These are phyloP conservation scores for Coemansia sp. DNA, from an alignment of 192 early-diverging fungal genomes.

Conservation along the genomic window DNA sequence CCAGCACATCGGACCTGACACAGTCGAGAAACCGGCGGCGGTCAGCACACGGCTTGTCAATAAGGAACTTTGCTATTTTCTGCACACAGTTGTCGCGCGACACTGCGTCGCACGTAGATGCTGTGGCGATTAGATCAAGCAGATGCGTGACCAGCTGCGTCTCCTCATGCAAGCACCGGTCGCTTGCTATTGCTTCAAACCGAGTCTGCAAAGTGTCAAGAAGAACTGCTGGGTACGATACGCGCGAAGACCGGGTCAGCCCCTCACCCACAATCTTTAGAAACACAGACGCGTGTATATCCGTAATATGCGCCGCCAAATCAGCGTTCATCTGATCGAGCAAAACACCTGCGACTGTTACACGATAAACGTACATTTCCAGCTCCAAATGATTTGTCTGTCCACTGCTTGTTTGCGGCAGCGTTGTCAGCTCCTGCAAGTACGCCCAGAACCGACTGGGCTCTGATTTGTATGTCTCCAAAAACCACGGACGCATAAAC, in stretches of 20 bases:
- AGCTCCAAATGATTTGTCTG: slow-evolving; percentile 18
- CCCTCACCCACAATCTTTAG: slow-evolving; percentile 14
- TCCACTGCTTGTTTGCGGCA: slow-evolving; percentile 2
- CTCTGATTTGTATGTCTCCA: slow-evolving; percentile 3
- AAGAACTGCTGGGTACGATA: slow-evolving; percentile 10
- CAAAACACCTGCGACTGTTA: slow-evolving; percentile 26
- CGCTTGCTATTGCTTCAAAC: slow-evolving; percentile 2
- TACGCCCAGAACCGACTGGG: slow-evolving; percentile 19
- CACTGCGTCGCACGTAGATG: slow-evolving; percentile 8
- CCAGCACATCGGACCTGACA: slow-evolving; percentile 20
- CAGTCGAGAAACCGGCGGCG: slow-evolving; percentile 12
- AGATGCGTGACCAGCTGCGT: slow-evolving; percentile 3
- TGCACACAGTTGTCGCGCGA: slow-evolving; percentile 18
- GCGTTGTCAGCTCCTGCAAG: slow-evolving; percentile 21
- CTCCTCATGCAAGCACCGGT: slow-evolving; percentile 14
- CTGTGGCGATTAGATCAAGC: slow-evolving; percentile 24
- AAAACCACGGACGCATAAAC: slow-evolving; percentile 45
- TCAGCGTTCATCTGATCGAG: slow-evolving; percentile 43
- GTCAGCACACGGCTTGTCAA: not conserved
- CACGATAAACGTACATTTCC: slow-evolving; percentile 35
- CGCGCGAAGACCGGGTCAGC: not conserved
- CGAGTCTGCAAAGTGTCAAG: not conserved
- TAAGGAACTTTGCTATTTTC: slow-evolving; percentile 13
- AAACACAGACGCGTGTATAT: slow-evolving; percentile 21
- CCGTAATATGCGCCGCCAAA: slow-evolving; percentile 15